Conservation (phyloP, 768 basidiomycete species). For the Leccinum sublutescens region DNA sequence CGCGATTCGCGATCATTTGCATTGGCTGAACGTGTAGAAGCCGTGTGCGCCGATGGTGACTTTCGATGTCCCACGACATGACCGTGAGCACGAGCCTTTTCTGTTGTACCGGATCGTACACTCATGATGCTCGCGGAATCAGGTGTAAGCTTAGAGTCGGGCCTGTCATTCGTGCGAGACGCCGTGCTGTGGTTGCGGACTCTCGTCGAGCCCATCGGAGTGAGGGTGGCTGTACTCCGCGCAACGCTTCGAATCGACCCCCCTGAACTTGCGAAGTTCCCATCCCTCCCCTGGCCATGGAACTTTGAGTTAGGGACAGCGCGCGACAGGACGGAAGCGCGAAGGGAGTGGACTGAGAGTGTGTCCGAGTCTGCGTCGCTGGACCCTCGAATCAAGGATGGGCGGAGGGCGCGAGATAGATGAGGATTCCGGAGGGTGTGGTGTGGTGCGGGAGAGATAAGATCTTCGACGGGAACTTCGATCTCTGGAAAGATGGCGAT, state of each 20-base stretch:
- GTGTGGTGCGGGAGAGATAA: constrained; percentile 47
- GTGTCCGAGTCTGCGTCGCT: constrained; percentile 39
- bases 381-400: constrained; percentile 27
- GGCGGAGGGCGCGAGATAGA: constrained; percentile 28
- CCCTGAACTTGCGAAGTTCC: constrained; percentile 26
- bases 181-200: constrained; percentile 28
- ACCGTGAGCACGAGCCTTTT: constrained; percentile 21
- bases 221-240: constrained; percentile 36
- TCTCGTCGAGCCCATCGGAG: constrained; percentile 16
- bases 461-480: constrained; percentile 76
- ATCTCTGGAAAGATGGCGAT: constrained; percentile 51
- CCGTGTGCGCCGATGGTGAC: constrained; percentile 20
- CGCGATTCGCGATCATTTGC: constrained; percentile 1
- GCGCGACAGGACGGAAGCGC: constrained; percentile 42
- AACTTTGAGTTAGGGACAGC: constrained; percentile 25
- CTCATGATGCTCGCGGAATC: constrained; percentile 31
- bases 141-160: constrained; percentile 75
- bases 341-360: constrained; percentile 46
- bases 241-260: constrained; percentile 48
- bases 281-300: constrained; percentile 23
- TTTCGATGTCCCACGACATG: constrained; percentile 21
- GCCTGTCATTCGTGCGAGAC: constrained; percentile 39
- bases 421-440: constrained; percentile 25
- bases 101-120: constrained; percentile 23
- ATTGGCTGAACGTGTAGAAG: constrained; percentile 3